Evolutionary conservation across 495 filamentous ascomycete species (phyloP), one percentile per base, ranked within the genome.

Genomic region (Emericellopsis terricola): DNA sequence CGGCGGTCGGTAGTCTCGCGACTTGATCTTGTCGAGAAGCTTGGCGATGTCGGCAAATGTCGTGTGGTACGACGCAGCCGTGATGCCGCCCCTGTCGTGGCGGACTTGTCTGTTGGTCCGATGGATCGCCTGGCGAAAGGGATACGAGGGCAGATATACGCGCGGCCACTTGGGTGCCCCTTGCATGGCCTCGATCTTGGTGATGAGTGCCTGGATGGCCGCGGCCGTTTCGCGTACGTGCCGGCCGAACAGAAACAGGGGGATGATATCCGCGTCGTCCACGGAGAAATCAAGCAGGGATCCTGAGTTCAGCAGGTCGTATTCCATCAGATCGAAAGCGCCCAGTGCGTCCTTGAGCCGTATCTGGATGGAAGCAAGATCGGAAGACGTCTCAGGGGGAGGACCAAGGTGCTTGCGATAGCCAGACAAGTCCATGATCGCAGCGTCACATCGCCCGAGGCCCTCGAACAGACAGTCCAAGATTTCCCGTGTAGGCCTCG

Each of bases 81-180:
- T 69, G 9, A 69, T 49, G 5, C 69, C 69, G 21, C 69, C 69
- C 36, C 69, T 53, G 41, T 73, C 68, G 44, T 72, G 68, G 10
- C 62, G 51, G 16, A 72, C 68, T 38, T 71, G 67, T 11, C 62
- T 55, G 43, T 68, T 71, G 7, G 59, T 56, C 16, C 68, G 55
- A 33, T 69, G 52, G 1, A 70, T 21, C 2, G 62, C 53, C 41
- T 73, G 68, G n/a, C 33, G 26, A 5, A 60, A 56, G 8, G 64
- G 65, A 38, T 72, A 71, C 9, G 58, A 59, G 13, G 68, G 68
- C 1, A 53, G 42, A 33, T 65, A 55, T 17, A 69, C 36, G 1
- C 43, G 21, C 17, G 33, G 33, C 51, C 51, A 53, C 53, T 38
- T 50, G 19, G 41, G 37, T 43, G 23, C 41, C 43, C 59, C 46